A percentile compares a stretch with the other conserved stretches of the same genome.
These are phyloP conservation scores for Citrus reticulata DNA, from an alignment of 345 rosid species.

Conservation along the genomic window DNA sequence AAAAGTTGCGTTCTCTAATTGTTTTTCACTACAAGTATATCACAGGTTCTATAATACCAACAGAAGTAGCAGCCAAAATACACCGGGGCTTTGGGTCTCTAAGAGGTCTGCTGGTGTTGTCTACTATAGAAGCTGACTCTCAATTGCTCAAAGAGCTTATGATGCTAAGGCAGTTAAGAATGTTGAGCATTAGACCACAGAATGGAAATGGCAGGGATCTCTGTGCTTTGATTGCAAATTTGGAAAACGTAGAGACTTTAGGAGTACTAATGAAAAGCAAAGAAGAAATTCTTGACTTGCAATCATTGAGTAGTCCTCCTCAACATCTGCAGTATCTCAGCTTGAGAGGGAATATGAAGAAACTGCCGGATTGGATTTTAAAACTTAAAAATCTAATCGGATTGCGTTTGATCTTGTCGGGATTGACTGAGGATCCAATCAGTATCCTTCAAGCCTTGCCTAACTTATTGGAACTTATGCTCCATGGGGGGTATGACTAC, in stretches of 20 bases:
- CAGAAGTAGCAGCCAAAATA: not conserved
- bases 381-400: not conserved
- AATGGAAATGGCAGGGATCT: not conserved
- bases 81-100: not conserved
- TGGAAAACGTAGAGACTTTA: constrained; percentile 5
- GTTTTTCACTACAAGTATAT: not conserved
- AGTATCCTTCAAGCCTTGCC: not conserved
- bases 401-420: not conserved
- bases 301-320: not conserved
- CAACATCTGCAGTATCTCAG: no score
- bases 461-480: not conserved
- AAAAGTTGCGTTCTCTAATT: not conserved
- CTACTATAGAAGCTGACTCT: not conserved
- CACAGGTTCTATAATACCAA: no score
- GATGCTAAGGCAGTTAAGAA: not conserved
- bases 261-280: not conserved
- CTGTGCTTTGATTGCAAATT: not conserved
- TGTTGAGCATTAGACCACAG: constrained; percentile 1
- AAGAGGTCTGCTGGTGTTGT: not conserved
- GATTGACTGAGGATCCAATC: not conserved
- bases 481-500: not conserved
- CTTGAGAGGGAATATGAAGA: not conserved
- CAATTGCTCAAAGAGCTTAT: not conserved
- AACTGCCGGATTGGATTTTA: constrained; percentile 9
- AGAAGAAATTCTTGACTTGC: constrained; percentile 4